phyloP scores from a whole-genome alignment of 1,284 basidiomycete species.

The Coniophora puteana region DNA sequence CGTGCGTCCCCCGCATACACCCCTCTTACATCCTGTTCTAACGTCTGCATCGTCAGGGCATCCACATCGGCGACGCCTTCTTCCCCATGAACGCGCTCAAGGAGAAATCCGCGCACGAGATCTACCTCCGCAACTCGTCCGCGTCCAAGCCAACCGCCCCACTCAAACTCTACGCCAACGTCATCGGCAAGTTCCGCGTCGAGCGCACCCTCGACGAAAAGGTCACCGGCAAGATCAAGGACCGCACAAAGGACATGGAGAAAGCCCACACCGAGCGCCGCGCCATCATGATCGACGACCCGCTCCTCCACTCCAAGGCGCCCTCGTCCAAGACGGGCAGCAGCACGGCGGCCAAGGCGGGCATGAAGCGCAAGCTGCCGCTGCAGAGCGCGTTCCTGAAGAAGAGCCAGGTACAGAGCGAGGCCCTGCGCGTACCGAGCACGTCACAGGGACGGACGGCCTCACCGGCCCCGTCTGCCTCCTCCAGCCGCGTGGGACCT shows the following conservation, averaged over 20 bases:
- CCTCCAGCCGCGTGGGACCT: conserved; percentile 13
- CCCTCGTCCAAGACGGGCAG: conserved; percentile 13
- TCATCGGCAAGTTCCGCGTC: conserved; percentile 63
- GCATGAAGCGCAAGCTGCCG: conserved; percentile 30
- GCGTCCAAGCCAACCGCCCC: conserved; percentile 53
- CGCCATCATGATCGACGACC: conserved; percentile 46
- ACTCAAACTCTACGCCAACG: conserved; percentile 68
- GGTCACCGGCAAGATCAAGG: conserved; percentile 50
- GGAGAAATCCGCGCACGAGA: conserved; percentile 60
- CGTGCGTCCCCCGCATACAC: conserved; percentile 34
- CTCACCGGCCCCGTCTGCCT: conserved; percentile 16
- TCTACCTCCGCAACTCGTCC: conserved; percentile 63
- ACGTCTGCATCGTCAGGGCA: conserved; percentile 41
- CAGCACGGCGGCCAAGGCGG: too few species aligned
- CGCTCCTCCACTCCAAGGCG: conserved; percentile 18
- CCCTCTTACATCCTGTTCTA: neutral
- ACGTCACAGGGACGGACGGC: too few species aligned
- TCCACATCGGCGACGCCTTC: conserved; percentile 59
- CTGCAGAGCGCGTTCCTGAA: conserved; percentile 23
- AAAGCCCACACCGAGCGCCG: conserved; percentile 51
- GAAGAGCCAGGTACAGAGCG: conserved; percentile 29
- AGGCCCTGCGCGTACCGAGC: conserved; percentile 23
- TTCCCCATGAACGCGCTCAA: conserved; percentile 52
- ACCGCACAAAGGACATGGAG: conserved; percentile 52
- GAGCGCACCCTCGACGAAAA: conserved; percentile 53